These are phyloP conservation scores for Dictyophora rubrovolvata DNA, from an alignment of 768 basidiomycete genomes.

Conservation along the genomic window DNA sequence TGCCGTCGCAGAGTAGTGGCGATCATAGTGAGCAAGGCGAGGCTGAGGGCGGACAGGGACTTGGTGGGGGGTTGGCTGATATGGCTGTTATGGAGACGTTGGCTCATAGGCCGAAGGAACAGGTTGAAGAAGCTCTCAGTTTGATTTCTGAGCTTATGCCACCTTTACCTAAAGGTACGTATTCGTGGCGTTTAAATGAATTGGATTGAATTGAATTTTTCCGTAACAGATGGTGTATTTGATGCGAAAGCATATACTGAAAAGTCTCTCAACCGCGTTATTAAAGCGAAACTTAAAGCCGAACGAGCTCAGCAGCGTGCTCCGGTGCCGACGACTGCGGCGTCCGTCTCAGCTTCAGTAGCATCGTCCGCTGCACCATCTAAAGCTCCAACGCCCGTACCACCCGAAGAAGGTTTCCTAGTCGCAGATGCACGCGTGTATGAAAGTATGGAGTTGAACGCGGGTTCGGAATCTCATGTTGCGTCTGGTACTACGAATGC, in stretches of 20 bases:
- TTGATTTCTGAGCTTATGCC: slow-evolving; percentile 89
- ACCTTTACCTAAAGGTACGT: slow-evolving; percentile 78
- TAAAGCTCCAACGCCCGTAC: slow-evolving; percentile 20
- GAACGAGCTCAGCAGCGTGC: slow-evolving; percentile 65
- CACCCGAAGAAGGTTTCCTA: slow-evolving; percentile 13
- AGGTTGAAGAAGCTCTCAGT: slow-evolving; percentile 87
- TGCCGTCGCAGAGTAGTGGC: slow-evolving; percentile 53
- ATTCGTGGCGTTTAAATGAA: not conserved
- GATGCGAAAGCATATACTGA: slow-evolving; percentile 87
- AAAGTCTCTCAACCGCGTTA: slow-evolving; percentile 64
- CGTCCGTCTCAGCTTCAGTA: slow-evolving; percentile 14
- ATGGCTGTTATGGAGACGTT: slow-evolving; percentile 98
- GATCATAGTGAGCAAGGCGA: slow-evolving; percentile 52
- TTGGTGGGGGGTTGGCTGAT: slow-evolving; percentile 84
- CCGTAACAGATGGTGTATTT: slow-evolving; percentile 76
- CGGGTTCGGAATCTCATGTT: slow-evolving; percentile 24
- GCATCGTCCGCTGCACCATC: slow-evolving; percentile 20
- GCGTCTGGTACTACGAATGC: no score
- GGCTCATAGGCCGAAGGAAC: slow-evolving; percentile 93
- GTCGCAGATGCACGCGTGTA: slow-evolving; percentile 7
- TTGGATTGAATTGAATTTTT: slow-evolving; percentile 6
- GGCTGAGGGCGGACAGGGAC: slow-evolving; percentile 56
- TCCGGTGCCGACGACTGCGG: slow-evolving; percentile 21
- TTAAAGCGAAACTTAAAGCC: slow-evolving; percentile 76
- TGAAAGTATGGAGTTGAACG: slow-evolving; percentile 16